Evolutionary conservation across 2,329 filamentous ascomycete species (phyloP).

Genomic region (Pseudocercospora eumusae): DNA sequence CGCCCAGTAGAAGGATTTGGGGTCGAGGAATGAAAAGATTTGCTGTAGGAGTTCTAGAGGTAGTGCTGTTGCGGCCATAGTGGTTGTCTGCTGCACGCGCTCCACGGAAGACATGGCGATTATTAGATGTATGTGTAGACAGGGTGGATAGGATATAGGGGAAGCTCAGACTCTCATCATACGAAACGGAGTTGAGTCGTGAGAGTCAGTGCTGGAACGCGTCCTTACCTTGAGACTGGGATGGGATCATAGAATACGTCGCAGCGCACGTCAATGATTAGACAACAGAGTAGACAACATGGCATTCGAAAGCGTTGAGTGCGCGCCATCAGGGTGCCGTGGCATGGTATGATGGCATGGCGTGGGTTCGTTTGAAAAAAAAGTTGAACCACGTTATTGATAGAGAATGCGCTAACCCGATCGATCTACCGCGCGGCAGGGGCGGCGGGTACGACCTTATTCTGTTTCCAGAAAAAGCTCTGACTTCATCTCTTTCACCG

Average conservation of each 20-base stretch:
- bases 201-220: not conserved
- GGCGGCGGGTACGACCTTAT: not conserved
- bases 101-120: slow-evolving; percentile 21
- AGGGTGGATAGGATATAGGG: not conserved
- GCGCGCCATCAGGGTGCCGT: slow-evolving; percentile 2
- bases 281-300: too few relatives aligned
- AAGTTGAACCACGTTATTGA: not conserved
- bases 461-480: not conserved
- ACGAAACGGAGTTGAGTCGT: not conserved
- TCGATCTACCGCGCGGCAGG: not conserved
- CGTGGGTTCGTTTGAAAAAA: too few relatives aligned
- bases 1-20: slow-evolving; percentile 37
- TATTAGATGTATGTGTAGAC: not conserved
- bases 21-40: slow-evolving; percentile 38
- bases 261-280: slow-evolving; percentile 4
- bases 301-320: too few relatives aligned
- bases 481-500: not conserved
- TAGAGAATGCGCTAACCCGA: not conserved
- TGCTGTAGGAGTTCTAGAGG: slow-evolving; percentile 41
- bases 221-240: not conserved
- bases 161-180: slow-evolving; percentile 1
- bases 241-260: not conserved
- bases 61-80: slow-evolving; percentile 31
- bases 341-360: too few relatives aligned
- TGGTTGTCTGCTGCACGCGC: slow-evolving; percentile 26